These are phyloP conservation scores for Barnettozyma populi DNA, from an alignment of 805 yeast species.

Conservation along the genomic window DNA sequence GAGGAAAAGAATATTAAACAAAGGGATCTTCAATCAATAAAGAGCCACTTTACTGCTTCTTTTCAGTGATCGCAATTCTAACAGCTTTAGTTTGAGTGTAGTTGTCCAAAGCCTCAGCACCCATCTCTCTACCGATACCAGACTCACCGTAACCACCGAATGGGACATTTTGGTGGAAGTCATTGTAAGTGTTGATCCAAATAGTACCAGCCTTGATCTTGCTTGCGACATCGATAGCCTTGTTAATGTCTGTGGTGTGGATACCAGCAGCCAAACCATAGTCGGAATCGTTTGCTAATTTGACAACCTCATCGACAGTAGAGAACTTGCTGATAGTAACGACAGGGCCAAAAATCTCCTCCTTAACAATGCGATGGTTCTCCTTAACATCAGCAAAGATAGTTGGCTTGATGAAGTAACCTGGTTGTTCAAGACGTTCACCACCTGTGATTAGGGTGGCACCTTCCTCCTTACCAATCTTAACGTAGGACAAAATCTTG, in stretches of 20 bases:
- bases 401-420: slow-evolving; percentile 69
- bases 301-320: slow-evolving; percentile 76
- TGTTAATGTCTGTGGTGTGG: slow-evolving; percentile 70
- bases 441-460: slow-evolving; percentile 74
- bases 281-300: slow-evolving; percentile 69
- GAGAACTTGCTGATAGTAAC: slow-evolving; percentile 77
- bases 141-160: slow-evolving; percentile 91
- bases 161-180: slow-evolving; percentile 81
- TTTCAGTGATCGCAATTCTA: slow-evolving; percentile 33
- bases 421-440: slow-evolving; percentile 52
- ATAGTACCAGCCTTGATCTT: slow-evolving; percentile 82
- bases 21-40: neutral
- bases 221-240: slow-evolving; percentile 69
- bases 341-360: slow-evolving; percentile 90
- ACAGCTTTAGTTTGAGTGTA: slow-evolving; percentile 88
- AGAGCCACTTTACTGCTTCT: slow-evolving; percentile 4
- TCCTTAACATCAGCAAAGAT: slow-evolving; percentile 66
- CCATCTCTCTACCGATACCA: slow-evolving; percentile 93
- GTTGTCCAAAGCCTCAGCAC: slow-evolving; percentile 77
- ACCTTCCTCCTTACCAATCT: slow-evolving; percentile 77
- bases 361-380: slow-evolving; percentile 63
- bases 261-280: slow-evolving; percentile 92
- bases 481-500: slow-evolving; percentile 71
- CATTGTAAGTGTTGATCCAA: slow-evolving; percentile 89
- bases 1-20: neutral